Evolutionary conservation across 176 grass and related monocot species (phyloP), one percentile per base, ranked within the genome.

Genomic region (Musa acuminata): DNA sequence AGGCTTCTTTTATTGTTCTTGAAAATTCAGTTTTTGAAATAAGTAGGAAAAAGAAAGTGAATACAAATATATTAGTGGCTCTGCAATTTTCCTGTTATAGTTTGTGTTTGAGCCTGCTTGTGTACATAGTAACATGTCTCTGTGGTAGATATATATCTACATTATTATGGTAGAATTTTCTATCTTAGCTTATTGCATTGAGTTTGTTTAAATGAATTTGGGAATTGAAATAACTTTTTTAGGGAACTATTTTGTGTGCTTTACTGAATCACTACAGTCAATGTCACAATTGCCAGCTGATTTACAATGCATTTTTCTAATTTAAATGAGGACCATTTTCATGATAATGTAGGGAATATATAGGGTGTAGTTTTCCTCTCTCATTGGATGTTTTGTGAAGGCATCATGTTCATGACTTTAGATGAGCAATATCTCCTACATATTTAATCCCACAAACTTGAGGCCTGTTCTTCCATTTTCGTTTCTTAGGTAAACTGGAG

Each of bases 401-500:
- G 9, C 21, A 26, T 64, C 13, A 10, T 2, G 23, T 27, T 64
- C 22, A 25, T 11, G 22, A 13, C 1, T 23, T 64, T 13, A 2
- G 3, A 11, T 20, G 12, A 65, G 26, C 23, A 53, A 65, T 26
- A 43, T 43, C 35, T 43, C 4, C 35, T 43, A 6, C 35, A 43
- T 43, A 6, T 43, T 43, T 43, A 25, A 29, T 65, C 11, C 2
- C 22, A 65, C 35, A 16, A 14, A 11, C 23, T 51, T 60, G 11
- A 13, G 12, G 43, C 5, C 2, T 9, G 9, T 22, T 51, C 24
- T 51, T 17, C n/a, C 53, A 48, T 74, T 74, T 74, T 13, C 29
- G 2, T 65, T 6, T 63, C 24, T 53, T 48, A 80, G 78, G 78
- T 80, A 80, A 64, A 19, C 69, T 80, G 68, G 57, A 73, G 68